Percentiles rank a stretch among this genome's conserved stretches.
Evolutionary conservation across 495 filamentous ascomycete species (phyloP).

Genomic region (Sordaria brevicollis): DNA sequence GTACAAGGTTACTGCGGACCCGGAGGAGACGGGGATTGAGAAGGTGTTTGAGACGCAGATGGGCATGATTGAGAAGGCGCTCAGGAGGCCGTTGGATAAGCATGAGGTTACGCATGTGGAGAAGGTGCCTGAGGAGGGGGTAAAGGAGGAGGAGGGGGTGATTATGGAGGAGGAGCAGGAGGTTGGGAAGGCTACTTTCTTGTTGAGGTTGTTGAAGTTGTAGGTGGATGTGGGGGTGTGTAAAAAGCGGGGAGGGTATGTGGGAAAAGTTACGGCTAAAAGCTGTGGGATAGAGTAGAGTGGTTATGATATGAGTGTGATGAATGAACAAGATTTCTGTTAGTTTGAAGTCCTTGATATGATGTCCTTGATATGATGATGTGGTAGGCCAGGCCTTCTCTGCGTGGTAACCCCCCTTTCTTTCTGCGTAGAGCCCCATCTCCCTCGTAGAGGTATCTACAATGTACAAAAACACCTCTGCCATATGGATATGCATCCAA

Average conservation of each 20-base stretch:
- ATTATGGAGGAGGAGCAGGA: constrained; percentile 85
- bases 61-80: constrained; percentile 62
- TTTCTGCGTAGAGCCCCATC: too few relatives aligned
- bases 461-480: too few relatives aligned
- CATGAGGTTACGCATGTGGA: constrained; percentile 54
- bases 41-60: constrained; percentile 62
- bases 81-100: constrained; percentile 71
- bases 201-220: constrained; percentile 72
- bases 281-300: background rate
- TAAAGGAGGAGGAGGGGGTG: constrained; percentile 47
- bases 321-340: background rate
- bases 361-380: too few relatives aligned
- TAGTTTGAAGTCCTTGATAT: background rate
- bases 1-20: constrained; percentile 46
- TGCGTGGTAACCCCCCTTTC: too few relatives aligned
- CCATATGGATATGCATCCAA: too few relatives aligned
- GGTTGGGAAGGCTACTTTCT: constrained; percentile 75
- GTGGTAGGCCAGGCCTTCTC: too few relatives aligned
- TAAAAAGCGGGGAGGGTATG: too few relatives aligned
- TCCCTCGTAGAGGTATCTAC: too few relatives aligned
- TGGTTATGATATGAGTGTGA: background rate
- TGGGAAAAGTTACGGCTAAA: background rate
- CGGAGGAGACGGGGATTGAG: constrained; percentile 63
- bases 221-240: constrained; percentile 18
- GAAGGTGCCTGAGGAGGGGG: constrained; percentile 46